Conservation (phyloP, 345 rosid genomes). For the Pistacia vera region DNA sequence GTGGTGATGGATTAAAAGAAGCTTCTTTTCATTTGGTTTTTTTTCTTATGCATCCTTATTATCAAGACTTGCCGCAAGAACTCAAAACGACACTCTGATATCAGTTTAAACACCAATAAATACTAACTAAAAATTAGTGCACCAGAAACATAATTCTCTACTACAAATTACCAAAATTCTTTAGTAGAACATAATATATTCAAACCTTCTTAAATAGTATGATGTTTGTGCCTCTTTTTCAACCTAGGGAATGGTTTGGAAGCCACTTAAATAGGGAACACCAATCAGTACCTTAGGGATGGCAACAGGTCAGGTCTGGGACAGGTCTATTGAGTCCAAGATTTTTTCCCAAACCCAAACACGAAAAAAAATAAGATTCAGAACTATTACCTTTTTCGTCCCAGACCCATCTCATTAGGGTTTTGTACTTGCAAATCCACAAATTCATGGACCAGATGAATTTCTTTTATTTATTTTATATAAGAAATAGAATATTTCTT, state of each 20-base stretch:
- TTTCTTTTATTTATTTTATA: too few species aligned
- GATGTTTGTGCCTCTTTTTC: background rate
- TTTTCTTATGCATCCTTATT: background rate
- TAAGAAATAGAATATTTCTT: too few species aligned
- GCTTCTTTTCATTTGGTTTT: background rate
- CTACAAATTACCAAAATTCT: background rate
- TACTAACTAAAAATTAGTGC: background rate
- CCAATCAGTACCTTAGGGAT: background rate
- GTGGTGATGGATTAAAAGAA: background rate
- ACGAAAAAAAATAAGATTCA: too few species aligned
- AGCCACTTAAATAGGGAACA: background rate
- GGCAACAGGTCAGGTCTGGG: too few species aligned
- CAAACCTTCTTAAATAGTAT: too few species aligned
- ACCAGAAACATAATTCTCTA: constrained; percentile 1
- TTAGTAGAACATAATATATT: background rate
- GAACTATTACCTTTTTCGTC: too few species aligned
- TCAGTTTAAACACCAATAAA: background rate
- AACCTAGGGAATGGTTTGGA: background rate
- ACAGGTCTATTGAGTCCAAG: too few species aligned
- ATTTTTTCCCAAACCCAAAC: too few species aligned
- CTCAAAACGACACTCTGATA: background rate
- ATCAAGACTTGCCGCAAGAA: background rate
- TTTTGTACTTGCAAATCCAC: too few species aligned
- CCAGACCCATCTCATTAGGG: too few species aligned
- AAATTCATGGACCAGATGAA: too few species aligned